These are phyloP conservation scores for Berberis vulgaris DNA, from an alignment of 164 flowering plant species.

Conservation along the genomic window DNA sequence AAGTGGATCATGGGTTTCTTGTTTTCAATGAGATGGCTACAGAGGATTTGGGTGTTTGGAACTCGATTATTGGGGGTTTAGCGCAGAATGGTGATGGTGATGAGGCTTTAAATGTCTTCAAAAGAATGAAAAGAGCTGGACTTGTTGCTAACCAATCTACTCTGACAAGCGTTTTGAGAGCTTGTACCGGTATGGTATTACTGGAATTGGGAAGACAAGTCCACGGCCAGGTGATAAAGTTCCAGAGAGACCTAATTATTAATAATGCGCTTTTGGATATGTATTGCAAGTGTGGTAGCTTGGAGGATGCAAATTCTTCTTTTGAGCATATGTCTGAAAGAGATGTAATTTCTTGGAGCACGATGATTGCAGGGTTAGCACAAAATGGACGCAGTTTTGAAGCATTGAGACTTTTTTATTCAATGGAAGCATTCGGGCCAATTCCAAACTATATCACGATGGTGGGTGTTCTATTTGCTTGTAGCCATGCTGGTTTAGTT, in stretches of 20 bases:
- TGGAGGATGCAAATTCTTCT: constrained; percentile 54
- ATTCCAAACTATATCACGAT: constrained; percentile 64
- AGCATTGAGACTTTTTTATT: constrained; percentile 51
- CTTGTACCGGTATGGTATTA: constrained; percentile 60
- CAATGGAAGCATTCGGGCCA: constrained; percentile 47
- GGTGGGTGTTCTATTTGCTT: constrained; percentile 78
- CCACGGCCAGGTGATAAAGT: constrained; percentile 74
- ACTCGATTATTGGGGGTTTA: constrained; percentile 68
- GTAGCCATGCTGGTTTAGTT: constrained; percentile 87
- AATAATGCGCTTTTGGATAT: constrained; percentile 82
- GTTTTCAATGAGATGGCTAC: constrained; percentile 76
- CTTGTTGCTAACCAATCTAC: constrained; percentile 54
- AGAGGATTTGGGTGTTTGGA: constrained; percentile 72
- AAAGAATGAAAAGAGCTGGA: constrained; percentile 63
- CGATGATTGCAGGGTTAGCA: constrained; percentile 83
- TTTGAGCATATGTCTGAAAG: constrained; percentile 31
- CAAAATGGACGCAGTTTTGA: constrained; percentile 70
- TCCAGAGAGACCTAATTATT: constrained; percentile 53
- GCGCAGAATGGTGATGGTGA: constrained; percentile 68
- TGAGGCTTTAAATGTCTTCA: constrained; percentile 56
- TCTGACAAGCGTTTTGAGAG: constrained; percentile 68
- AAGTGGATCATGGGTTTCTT: constrained; percentile 27
- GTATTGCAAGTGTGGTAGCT: constrained; percentile 89
- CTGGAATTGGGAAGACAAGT: constrained; percentile 79
- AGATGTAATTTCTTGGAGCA: constrained; percentile 79